Evolutionary conservation across 139 green algal species (phyloP).

Genomic region (Auxenochlorella pyrenoidosa): DNA sequence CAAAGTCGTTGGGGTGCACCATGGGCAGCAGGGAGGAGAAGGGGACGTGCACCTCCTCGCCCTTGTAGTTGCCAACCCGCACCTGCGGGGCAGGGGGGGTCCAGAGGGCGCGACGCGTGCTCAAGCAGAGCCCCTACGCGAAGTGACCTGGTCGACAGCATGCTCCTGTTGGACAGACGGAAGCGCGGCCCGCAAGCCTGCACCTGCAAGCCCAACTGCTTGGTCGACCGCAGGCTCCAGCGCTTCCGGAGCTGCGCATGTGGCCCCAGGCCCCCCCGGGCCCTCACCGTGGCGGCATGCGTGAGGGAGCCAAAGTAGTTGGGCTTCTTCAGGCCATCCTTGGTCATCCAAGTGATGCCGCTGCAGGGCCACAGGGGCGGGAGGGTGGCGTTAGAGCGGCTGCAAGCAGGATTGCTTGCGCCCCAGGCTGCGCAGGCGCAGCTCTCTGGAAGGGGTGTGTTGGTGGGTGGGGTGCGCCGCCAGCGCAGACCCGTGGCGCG

Average conservation of each 20-base stretch:
- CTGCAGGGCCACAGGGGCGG: constrained; percentile 52
- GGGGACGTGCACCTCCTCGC: constrained; percentile 94
- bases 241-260: too few relatives aligned
- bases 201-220: too few relatives aligned
- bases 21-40: constrained; percentile 94
- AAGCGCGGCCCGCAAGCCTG: too few relatives aligned
- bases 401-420: neutral
- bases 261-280: too few relatives aligned
- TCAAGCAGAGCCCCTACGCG: neutral
- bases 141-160: too few relatives aligned
- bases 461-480: too few relatives aligned
- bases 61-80: constrained; percentile 93
- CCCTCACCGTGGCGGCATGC: constrained; percentile 87
- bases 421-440: neutral
- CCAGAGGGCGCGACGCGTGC: neutral
- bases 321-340: constrained; percentile 94
- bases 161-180: too few relatives aligned
- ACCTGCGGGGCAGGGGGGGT: neutral
- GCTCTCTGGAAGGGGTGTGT: neutral
- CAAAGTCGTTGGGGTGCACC: constrained; percentile 96
- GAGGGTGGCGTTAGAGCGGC: too few relatives aligned
- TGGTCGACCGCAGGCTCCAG: too few relatives aligned
- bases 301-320: constrained; percentile 99
- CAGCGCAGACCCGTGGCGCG: neutral
- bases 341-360: constrained; percentile 98